phyloP scores from a whole-genome alignment of 352 stramenopile genomes.

The Phytophthora parvispora region DNA sequence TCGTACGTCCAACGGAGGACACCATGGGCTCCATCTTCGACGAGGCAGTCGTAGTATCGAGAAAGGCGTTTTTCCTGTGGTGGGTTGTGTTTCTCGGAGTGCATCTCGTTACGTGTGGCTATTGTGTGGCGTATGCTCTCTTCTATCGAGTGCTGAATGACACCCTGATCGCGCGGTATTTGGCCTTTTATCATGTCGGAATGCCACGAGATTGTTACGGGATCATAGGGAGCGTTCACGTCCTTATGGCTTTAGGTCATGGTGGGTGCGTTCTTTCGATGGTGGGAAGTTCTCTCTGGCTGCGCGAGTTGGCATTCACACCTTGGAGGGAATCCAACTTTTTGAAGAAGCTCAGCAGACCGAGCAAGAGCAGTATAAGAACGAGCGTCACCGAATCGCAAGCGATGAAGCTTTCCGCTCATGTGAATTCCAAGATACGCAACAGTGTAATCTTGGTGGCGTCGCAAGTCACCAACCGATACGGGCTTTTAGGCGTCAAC shows the following conservation, averaged over 20 bases:
- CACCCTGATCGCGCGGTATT: neutral
- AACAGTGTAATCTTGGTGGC: neutral
- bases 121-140: conserved; percentile 7
- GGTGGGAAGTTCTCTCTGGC: conserved; percentile 1
- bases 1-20: too few relatives aligned
- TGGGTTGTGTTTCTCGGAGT: conserved; percentile 13
- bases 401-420: neutral
- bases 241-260: conserved; percentile 1
- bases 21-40: too few relatives aligned
- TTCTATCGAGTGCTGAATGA: neutral
- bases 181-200: conserved; percentile 3
- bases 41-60: neutral
- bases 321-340: conserved; percentile 1
- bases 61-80: neutral
- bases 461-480: conserved; percentile 1
- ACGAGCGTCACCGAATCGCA: neutral
- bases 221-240: neutral
- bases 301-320: neutral
- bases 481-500: conserved; percentile 19
- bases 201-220: conserved; percentile 6
- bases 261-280: conserved; percentile 3
- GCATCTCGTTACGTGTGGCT: conserved; percentile 7
- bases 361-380: neutral
- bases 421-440: neutral
- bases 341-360: neutral